These are phyloP conservation scores for Alternaria ventricosa DNA, from an alignment of 2,329 filamentous ascomycete species.

Conservation along the genomic window DNA sequence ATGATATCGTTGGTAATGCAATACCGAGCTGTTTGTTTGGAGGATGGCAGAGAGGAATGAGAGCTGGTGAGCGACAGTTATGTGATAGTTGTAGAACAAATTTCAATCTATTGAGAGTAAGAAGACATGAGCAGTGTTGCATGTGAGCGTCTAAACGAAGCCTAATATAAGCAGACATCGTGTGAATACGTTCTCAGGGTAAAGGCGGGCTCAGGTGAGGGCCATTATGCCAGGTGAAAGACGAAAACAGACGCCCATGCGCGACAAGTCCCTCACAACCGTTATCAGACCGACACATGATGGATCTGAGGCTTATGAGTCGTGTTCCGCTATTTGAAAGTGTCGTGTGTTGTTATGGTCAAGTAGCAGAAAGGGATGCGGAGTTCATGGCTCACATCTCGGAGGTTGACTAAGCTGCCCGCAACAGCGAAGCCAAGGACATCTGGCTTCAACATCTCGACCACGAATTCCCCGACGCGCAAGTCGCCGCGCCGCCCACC, in stretches of 20 bases:
- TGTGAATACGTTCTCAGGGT: not conserved
- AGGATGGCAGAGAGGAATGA: not conserved
- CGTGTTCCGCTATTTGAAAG: not conserved
- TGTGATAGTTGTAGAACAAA: not conserved
- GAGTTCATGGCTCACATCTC: slow-evolving; percentile 18
- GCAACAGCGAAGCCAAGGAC: slow-evolving; percentile 31
- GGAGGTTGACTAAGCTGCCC: slow-evolving; percentile 30
- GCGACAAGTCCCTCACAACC: not conserved
- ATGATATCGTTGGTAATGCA: not conserved
- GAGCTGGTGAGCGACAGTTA: not conserved
- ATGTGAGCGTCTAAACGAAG: not conserved
- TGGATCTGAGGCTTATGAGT: not conserved
- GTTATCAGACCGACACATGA: not conserved
- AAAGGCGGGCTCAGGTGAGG: slow-evolving; percentile 1
- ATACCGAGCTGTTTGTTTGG: not conserved
- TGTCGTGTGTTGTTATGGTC: not conserved
- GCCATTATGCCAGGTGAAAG: slow-evolving; percentile 1
- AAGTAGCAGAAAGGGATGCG: not conserved
- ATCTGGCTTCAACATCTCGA: slow-evolving; percentile 40
- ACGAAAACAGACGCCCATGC: not conserved
- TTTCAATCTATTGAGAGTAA: not conserved
- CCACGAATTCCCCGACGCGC: slow-evolving; percentile 19
- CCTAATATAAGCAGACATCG: not conserved
- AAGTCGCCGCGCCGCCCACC: not conserved
- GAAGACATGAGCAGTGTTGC: not conserved